A percentile compares a stretch with the other conserved stretches of the same genome.
Evolutionary conservation across 371 early-diverging fungal genomes (phyloP).

Genomic region (Paramicrosporidium saccamoebae): DNA sequence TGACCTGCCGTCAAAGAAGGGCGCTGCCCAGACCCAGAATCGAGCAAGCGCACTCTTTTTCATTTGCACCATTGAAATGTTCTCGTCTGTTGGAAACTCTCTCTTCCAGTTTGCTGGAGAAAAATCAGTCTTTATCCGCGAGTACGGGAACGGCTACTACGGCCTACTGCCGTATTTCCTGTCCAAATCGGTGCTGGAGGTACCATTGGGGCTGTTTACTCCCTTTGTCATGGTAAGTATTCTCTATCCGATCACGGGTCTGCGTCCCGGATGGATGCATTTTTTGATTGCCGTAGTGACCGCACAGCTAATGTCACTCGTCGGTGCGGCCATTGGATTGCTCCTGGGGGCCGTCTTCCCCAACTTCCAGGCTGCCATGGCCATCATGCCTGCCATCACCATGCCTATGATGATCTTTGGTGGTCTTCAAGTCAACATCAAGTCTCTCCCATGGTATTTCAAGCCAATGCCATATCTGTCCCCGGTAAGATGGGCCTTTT

Average conservation of each 20-base stretch:
- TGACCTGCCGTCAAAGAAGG: conserved; percentile 1
- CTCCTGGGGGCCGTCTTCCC: conserved; percentile 10
- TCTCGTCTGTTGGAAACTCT: conserved; percentile 4
- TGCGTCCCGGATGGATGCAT: conserved; percentile 7
- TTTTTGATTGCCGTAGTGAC: conserved; percentile 11
- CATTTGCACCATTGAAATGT: conserved; percentile 6
- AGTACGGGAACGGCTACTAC: conserved; percentile 7
- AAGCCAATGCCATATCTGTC: too few species aligned
- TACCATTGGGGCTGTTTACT: conserved; percentile 4
- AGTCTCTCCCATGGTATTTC: too few species aligned
- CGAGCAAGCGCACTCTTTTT: conserved; percentile 6
- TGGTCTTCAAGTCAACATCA: conserved; percentile 19
- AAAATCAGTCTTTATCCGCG: conserved; percentile 6
- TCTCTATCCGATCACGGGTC: conserved; percentile 16
- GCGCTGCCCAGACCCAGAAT: conserved; percentile 5
- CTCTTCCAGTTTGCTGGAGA: conserved; percentile 6
- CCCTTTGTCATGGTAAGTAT: conserved; percentile 10
- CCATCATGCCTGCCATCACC: conserved; percentile 11
- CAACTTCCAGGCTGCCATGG: conserved; percentile 8
- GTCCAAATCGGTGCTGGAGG: conserved; percentile 4
- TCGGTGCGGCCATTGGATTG: conserved; percentile 2
- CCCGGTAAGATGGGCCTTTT: too few species aligned
- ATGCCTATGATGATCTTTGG: conserved; percentile 11
- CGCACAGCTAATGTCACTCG: too few species aligned
- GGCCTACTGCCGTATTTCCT: conserved; percentile 7